phyloP scores from a whole-genome alignment of 139 green algal species.

The Picochlorum sp. region DNA sequence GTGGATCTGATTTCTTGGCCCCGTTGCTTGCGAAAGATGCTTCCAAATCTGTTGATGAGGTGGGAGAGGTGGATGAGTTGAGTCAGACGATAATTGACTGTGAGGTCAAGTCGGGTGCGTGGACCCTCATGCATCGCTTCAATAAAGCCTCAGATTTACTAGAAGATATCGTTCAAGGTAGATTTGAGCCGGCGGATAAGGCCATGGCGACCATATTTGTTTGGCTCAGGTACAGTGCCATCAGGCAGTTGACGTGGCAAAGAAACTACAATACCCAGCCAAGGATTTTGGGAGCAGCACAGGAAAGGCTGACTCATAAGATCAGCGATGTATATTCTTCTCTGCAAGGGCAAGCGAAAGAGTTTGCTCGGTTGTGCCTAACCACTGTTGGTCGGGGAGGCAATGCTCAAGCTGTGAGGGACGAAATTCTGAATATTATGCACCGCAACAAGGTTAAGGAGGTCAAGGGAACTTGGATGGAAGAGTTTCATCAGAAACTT shows the following conservation, averaged over 20 bases:
- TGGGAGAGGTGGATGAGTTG: conserved; percentile 46
- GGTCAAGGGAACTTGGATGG: conserved; percentile 85
- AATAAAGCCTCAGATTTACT: conserved; percentile 86
- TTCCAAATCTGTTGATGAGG: not conserved
- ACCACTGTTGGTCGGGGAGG: conserved; percentile 82
- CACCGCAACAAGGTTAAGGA: conserved; percentile 82
- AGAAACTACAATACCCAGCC: conserved; percentile 99
- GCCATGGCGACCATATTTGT: conserved; percentile 73
- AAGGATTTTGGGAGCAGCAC: conserved; percentile 73
- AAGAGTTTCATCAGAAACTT: conserved; percentile 97
- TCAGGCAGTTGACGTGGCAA: conserved; percentile 96
- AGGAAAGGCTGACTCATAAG: conserved; percentile 80
- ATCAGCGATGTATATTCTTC: conserved; percentile 50
- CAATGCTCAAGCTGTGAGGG: conserved; percentile 90
- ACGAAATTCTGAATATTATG: conserved; percentile 99
- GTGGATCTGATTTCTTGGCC: conserved; percentile 64
- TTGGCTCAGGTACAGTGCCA: conserved; percentile 89
- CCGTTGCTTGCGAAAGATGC: conserved; percentile 45
- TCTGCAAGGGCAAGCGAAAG: conserved; percentile 55
- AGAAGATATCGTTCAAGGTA: conserved; percentile 37
- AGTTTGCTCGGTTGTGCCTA: conserved; percentile 85
- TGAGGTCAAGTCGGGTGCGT: conserved; percentile 59
- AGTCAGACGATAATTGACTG: conserved; percentile 63
- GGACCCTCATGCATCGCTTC: conserved; percentile 96
- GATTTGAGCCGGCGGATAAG: conserved; percentile 34